Evolutionary conservation across 306 rosid species (phyloP), one percentile per base, ranked within the genome.

Genomic region (Medicago lupulina): DNA sequence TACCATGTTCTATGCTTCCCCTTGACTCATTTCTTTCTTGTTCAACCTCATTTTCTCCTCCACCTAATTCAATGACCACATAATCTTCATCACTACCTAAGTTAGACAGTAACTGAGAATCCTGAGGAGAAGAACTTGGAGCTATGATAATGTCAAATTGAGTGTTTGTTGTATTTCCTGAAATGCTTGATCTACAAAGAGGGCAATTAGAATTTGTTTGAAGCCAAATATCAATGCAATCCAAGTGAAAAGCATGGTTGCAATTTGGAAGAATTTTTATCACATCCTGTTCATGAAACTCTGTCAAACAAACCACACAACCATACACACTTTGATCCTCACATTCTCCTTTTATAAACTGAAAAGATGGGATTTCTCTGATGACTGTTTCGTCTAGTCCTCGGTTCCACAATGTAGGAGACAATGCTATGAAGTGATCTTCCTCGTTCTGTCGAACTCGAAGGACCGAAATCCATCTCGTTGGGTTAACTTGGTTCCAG

Each of bases 101-200:
- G 73, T 71, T 80, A 15, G 87, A 79, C 46, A 83, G 76, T 19
- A 85, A 49, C 51, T 87, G 93, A 53, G 91, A 80, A 69, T 83
- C 85, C 63, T 85, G 93, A 50, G 96, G 97, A 36, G 97, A 92
- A 81, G 96, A 90, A 74, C 89, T 90, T 31, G 96, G 97, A 2
- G 93, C 97, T 6, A 88, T 61, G 76, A 86, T 79, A 7, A 71
- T 83, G 23, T 92, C 93, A 38, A 65, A 0, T 3, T 85, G 83
- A 66, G n/a, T 67, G 4, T 72, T 60, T 53, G 36, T 76, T 6
- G 79, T 79, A 3, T 74, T 82, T 43, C 87, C 85, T 1, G 87
- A 78, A 81, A 86, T 75, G 77, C 81, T 81, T 76, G 93, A 83
- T 78, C 89, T 85, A 18, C 96, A 90, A 51, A 90, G 90, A 62